Evolutionary conservation across 345 rosid species (phyloP), one percentile per base, ranked within the genome.

Genomic region (Lepidium aucheri): DNA sequence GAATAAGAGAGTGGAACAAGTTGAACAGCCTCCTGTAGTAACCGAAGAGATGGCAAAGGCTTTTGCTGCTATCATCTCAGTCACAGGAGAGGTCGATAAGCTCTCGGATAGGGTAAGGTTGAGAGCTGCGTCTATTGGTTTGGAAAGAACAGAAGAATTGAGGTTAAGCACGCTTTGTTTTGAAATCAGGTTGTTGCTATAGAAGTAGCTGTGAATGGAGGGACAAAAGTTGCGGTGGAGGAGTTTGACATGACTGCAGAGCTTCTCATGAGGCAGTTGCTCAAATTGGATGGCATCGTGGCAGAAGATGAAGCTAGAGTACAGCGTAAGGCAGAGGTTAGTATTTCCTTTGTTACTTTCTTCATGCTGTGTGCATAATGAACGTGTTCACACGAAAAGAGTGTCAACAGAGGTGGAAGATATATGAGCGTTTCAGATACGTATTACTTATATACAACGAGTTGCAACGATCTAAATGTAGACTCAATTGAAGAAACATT

Each of bases 291-390:
- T 71, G 68, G 83, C 13, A 82, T 89, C 14, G 80, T 79, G 78
- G 98, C 98, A 16, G 87, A 83, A 72, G 98, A 97, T 22, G 94
- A 90, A 74, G 96, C 94, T 38, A 86, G 77, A 78, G 9, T 79
- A 45, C 91, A 73, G 75, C 80, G 98, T 20, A 93, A 80, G 82
- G 85, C 96, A 49, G 98, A 93, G 97, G 97, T 93, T 45, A 15
- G 87, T 75, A 16, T 46, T 67, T 49, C 17, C 1, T 12, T 11
- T 41, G 0, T n/a, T 56, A 26, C 38, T 2, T 46, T 43, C 9
- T 41, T 35, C 41, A 22, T 10, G n/a, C 10, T 42, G 34, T 59
- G 5, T 54, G 44, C 30, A 24, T 17, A 13, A 39, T 14, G 7
- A 56, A 30, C 52, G 39, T 18, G n/a, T 41, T 13, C 30, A 5